Evolutionary conservation across 768 basidiomycete species (phyloP).

Genomic region (Tephrocybe sp.): DNA sequence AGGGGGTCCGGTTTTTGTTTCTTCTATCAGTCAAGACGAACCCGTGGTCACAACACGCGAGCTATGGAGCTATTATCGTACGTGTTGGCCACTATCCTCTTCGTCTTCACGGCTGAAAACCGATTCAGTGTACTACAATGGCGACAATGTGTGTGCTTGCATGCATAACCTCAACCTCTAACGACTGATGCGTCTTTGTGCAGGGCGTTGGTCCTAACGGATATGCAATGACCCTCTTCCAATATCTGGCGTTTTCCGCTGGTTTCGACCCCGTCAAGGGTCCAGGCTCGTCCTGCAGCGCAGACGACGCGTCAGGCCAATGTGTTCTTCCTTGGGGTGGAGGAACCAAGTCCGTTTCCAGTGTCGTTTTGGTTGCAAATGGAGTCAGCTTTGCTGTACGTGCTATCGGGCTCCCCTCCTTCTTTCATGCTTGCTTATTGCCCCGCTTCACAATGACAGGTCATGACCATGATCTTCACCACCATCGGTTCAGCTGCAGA

Average conservation of each 20-base stretch:
- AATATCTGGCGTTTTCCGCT: constrained; percentile 66
- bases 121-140: constrained; percentile 72
- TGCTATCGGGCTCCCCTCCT: too few species aligned
- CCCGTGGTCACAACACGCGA: constrained; percentile 71
- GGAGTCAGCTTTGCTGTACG: constrained; percentile 72
- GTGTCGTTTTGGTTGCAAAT: constrained; percentile 74
- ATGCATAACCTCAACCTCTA: too few species aligned
- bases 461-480: constrained; percentile 82
- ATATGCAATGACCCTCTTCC: constrained; percentile 75
- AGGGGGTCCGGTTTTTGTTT: constrained; percentile 27
- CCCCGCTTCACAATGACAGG: constrained; percentile 30
- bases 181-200: background rate
- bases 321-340: constrained; percentile 78
- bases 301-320: constrained; percentile 56
- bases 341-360: constrained; percentile 71
- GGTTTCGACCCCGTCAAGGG: constrained; percentile 72
- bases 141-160: constrained; percentile 58
- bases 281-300: constrained; percentile 65
- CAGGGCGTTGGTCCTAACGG: constrained; percentile 69
- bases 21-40: constrained; percentile 46
- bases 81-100: constrained; percentile 23
- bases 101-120: background rate
- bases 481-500: constrained; percentile 75
- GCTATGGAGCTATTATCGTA: constrained; percentile 79
- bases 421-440: background rate